phyloP scores from a whole-genome alignment of 371 early-diverging fungal species.

The Lichtheimia hyalospora region DNA sequence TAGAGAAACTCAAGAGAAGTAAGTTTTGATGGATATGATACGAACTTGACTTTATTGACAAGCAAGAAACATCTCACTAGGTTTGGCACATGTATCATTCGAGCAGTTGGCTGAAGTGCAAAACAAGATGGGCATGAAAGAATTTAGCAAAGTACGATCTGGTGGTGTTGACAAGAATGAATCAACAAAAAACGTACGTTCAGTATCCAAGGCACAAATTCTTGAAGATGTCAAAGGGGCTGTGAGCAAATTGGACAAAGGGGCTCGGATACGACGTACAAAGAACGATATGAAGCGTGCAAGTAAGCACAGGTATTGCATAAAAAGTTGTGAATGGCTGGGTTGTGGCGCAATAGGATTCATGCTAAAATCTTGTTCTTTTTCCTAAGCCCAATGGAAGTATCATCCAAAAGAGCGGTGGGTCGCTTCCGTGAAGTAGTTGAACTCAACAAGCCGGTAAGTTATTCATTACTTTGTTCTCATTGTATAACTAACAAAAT shows the following conservation, averaged over 20 bases:
- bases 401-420: slow-evolving; percentile 82
- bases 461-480: neutral
- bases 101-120: slow-evolving; percentile 77
- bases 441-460: slow-evolving; percentile 54
- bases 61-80: too few species aligned
- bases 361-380: neutral
- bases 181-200: slow-evolving; percentile 11
- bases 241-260: slow-evolving; percentile 35
- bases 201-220: slow-evolving; percentile 33
- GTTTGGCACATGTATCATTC: slow-evolving; percentile 81
- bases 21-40: neutral
- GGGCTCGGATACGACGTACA: slow-evolving; percentile 32
- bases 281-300: slow-evolving; percentile 50
- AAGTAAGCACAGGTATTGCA: slow-evolving; percentile 47
- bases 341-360: neutral
- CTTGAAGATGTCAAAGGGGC: slow-evolving; percentile 40
- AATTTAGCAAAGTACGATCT: slow-evolving; percentile 39
- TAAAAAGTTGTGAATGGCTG: neutral
- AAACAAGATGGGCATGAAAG: slow-evolving; percentile 64
- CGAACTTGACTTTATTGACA: neutral
- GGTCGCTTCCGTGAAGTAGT: slow-evolving; percentile 78
- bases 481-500: neutral
- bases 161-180: slow-evolving; percentile 15
- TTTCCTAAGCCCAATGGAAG: slow-evolving; percentile 66
- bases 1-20: slow-evolving; percentile 48